Evolutionary conservation across 257 asterid species (phyloP).

Genomic region (Eucommia ulmoides): DNA sequence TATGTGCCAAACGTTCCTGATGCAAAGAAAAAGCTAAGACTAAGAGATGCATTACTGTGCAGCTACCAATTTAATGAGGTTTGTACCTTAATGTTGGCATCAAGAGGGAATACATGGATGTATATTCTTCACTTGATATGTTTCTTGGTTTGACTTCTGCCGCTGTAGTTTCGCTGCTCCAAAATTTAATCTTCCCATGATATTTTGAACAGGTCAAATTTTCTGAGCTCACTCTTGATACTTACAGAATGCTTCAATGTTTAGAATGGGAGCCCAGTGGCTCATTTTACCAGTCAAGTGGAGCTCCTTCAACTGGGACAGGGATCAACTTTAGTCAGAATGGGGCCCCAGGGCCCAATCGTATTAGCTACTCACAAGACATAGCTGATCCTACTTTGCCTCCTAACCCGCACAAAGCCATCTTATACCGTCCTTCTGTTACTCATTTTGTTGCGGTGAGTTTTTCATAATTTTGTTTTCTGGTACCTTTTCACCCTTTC

Average conservation of each 20-base stretch:
- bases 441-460: constrained; percentile 91
- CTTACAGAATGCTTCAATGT: constrained; percentile 82
- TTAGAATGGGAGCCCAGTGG: constrained; percentile 99
- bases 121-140: constrained; percentile 1
- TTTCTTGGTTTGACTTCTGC: constrained; percentile 3
- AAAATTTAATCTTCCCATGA: neutral
- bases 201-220: constrained; percentile 57
- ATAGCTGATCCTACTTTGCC: constrained; percentile 91
- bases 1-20: constrained; percentile 41
- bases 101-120: constrained; percentile 6
- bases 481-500: too few species aligned
- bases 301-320: constrained; percentile 40
- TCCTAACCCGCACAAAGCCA: constrained; percentile 80
- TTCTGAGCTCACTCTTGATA: constrained; percentile 82
- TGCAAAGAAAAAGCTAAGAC: constrained; percentile 60
- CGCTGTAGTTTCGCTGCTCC: neutral
- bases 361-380: constrained; percentile 56
- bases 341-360: constrained; percentile 71
- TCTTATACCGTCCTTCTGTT: constrained; percentile 76
- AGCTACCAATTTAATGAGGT: constrained; percentile 95
- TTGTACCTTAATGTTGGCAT: constrained; percentile 9
- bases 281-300: constrained; percentile 63
- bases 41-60: constrained; percentile 80
- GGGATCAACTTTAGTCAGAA: constrained; percentile 49
- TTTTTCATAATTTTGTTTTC: too few species aligned